phyloP scores from a whole-genome alignment of 768 basidiomycete species.

The Kwoniella newhampshirensis region DNA sequence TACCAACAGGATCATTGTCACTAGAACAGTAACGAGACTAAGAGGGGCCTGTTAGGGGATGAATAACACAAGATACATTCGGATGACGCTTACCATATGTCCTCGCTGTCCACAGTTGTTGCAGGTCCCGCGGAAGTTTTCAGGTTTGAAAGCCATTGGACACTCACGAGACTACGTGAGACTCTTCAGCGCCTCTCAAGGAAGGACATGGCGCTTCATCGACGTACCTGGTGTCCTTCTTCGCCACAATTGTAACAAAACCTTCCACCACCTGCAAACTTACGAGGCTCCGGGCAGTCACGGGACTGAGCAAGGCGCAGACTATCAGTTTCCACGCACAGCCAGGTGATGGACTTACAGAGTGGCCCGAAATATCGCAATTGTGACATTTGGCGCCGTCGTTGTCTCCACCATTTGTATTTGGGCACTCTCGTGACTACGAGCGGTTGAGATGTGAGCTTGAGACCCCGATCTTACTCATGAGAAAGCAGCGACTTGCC shows the following conservation, averaged over 20 bases:
- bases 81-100: slow-evolving; percentile 2
- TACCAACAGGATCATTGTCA: neutral
- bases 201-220: slow-evolving; percentile 22
- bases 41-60: too few relatives aligned
- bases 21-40: neutral
- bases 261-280: slow-evolving; percentile 10
- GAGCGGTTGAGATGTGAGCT: neutral
- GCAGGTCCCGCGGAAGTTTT: slow-evolving; percentile 1
- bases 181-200: slow-evolving; percentile 3
- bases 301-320: too few relatives aligned
- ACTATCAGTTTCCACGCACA: too few relatives aligned
- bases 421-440: slow-evolving; percentile 24
- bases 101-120: slow-evolving; percentile 12
- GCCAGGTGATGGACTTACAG: too few relatives aligned
- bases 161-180: slow-evolving; percentile 13
- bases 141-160: slow-evolving; percentile 9
- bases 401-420: slow-evolving; percentile 9
- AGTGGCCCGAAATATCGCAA: too few relatives aligned
- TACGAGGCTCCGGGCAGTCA: neutral
- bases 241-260: slow-evolving; percentile 28
- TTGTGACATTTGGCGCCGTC: too few relatives aligned
- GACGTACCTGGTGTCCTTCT: slow-evolving; percentile 26
- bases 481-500: slow-evolving; percentile 4
- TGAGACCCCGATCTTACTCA: too few relatives aligned
- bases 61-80: too few relatives aligned